A percentile compares a stretch with the other conserved stretches of the same genome.
phyloP scores from a whole-genome alignment of 208 protist species.

The Herpetomonas samuelpessoai region DNA sequence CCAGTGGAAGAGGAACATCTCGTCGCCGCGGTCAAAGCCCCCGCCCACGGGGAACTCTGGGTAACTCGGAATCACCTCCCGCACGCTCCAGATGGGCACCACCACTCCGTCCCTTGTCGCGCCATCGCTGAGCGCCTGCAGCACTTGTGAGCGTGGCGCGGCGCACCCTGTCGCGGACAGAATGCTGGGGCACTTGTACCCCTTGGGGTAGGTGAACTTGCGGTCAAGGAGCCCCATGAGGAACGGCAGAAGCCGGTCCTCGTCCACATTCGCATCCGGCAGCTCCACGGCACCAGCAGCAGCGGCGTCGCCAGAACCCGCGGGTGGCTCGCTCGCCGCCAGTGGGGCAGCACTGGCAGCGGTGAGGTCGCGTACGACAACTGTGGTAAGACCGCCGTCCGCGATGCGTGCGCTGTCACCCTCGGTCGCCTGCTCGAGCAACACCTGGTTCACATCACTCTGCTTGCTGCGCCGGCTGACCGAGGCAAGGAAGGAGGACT shows the following conservation, averaged over 20 bases:
- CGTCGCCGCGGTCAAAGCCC: constrained; percentile 56
- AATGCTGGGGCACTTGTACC: not conserved
- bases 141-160: constrained; percentile 2
- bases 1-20: constrained; percentile 84
- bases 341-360: no score
- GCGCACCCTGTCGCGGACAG: not conserved
- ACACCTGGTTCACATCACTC: no score
- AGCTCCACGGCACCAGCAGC: no score
- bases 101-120: no score
- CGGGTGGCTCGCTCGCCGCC: no score
- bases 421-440: no score
- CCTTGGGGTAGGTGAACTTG: constrained; percentile 13
- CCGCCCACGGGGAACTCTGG: constrained; percentile 45
- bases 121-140: no score
- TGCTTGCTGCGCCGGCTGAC: not conserved
- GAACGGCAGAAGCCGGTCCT: constrained; percentile 33
- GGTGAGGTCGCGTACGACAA: no score
- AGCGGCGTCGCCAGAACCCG: no score
- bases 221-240: constrained; percentile 42
- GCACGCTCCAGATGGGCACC: constrained; percentile 33
- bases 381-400: no score
- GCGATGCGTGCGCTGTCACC: no score
- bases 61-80: constrained; percentile 31
- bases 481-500: not conserved
- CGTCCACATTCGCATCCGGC: constrained; percentile 13